Evolutionary conservation across 768 basidiomycete species (phyloP).

Genomic region (Rhizopogon vesiculosus): DNA sequence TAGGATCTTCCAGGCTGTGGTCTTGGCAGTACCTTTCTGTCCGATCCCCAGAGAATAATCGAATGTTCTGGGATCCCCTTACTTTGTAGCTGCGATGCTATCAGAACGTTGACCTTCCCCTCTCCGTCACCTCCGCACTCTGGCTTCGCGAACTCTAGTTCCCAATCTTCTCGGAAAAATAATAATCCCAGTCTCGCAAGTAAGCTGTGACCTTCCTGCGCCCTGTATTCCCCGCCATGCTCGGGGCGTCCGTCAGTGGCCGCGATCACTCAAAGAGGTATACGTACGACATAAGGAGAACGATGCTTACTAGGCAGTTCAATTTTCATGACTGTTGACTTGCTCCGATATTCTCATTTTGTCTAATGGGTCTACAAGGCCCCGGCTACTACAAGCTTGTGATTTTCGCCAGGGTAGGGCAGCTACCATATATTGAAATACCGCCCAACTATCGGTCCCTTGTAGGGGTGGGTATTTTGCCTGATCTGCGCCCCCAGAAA

Average conservation of each 20-base stretch:
- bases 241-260: neutral
- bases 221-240: neutral
- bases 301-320: neutral
- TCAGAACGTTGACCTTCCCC: neutral
- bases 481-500: no score
- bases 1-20: neutral
- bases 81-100: neutral
- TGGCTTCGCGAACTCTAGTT: neutral
- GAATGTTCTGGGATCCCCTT: neutral
- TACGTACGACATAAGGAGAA: no score
- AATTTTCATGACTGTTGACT: neutral
- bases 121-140: neutral
- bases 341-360: neutral
- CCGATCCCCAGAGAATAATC: neutral
- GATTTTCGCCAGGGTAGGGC: neutral
- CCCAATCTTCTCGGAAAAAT: neutral
- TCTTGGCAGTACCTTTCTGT: neutral
- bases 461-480: neutral
- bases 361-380: neutral
- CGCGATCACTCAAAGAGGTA: neutral
- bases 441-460: neutral
- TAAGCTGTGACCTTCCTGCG: neutral
- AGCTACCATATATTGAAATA: neutral
- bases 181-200: neutral
- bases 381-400: neutral